These are phyloP conservation scores for Helotiales sp. DNA, from an alignment of 2,329 filamentous ascomycete genomes.

Conservation along the genomic window DNA sequence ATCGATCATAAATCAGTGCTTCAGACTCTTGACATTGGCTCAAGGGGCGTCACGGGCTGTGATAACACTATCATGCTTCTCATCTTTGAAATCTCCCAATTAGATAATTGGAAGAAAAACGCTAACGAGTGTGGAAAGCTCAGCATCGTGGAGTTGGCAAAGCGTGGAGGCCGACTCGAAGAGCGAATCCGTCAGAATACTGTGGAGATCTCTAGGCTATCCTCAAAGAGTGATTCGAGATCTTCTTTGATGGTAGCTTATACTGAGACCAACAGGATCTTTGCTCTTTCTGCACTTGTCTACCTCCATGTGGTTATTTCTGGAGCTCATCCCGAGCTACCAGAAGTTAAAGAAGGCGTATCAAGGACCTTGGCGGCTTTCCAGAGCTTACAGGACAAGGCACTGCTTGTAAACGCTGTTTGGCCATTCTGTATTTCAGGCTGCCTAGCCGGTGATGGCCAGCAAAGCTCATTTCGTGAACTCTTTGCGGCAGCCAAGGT, in stretches of 20 bases:
- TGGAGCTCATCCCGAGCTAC: conserved; percentile 20
- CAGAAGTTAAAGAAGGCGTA: conserved; percentile 14
- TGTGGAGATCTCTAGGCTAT: neutral
- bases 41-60: neutral
- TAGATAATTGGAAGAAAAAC: neutral
- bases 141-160: neutral
- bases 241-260: too few relatives aligned
- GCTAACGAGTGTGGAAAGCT: neutral
- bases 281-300: conserved; percentile 16
- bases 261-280: conserved; percentile 6
- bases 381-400: neutral
- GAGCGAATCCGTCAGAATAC: neutral
- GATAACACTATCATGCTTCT: neutral
- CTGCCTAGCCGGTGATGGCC: neutral
- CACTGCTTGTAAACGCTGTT: too few relatives aligned
- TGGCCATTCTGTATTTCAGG: neutral
- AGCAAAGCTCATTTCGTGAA: neutral
- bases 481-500: neutral
- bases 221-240: neutral
- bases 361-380: neutral
- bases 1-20: neutral
- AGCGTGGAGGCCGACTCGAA: neutral
- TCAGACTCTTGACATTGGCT: neutral
- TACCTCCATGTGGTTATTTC: conserved; percentile 25
- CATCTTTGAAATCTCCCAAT: neutral